Evolutionary conservation across 2,329 filamentous ascomycete genomes (phyloP).

Genomic region (Lecanicillium sp.): DNA sequence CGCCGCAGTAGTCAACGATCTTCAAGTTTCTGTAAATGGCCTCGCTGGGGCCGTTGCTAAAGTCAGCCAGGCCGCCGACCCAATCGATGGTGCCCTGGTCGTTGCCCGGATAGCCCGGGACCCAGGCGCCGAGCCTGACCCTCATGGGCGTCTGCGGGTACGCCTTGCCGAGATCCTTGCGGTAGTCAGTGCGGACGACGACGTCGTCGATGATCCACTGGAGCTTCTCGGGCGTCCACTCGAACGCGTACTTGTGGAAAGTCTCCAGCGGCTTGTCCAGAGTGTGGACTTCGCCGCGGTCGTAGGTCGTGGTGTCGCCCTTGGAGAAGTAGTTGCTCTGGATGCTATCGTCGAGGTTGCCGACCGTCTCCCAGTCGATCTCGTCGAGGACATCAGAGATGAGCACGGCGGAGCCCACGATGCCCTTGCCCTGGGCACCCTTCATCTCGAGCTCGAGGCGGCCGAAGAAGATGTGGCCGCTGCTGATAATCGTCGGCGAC

Average conservation of each 20-base stretch:
- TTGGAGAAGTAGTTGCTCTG: slow-evolving; percentile 86
- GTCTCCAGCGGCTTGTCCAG: slow-evolving; percentile 52
- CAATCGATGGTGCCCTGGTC: slow-evolving; percentile 64
- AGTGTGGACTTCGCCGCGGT: slow-evolving; percentile 58
- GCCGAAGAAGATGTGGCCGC: slow-evolving; percentile 97
- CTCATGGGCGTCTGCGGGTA: slow-evolving; percentile 73
- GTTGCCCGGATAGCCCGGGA: slow-evolving; percentile 52
- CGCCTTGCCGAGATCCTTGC: slow-evolving; percentile 44
- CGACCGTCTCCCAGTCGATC: slow-evolving; percentile 96
- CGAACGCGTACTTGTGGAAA: slow-evolving; percentile 61
- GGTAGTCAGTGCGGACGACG: slow-evolving; percentile 55
- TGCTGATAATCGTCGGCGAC: slow-evolving; percentile 65
- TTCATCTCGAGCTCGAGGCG: slow-evolving; percentile 74
- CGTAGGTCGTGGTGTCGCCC: slow-evolving; percentile 62
- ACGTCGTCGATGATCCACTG: slow-evolving; percentile 60
- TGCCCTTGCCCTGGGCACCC: slow-evolving; percentile 72
- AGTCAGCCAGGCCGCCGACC: slow-evolving; percentile 60
- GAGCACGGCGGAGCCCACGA: slow-evolving; percentile 84
- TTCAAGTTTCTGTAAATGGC: slow-evolving; percentile 53
- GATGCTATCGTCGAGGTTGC: slow-evolving; percentile 64
- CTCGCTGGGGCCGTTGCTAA: slow-evolving; percentile 44
- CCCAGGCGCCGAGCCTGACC: slow-evolving; percentile 64
- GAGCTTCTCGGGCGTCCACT: slow-evolving; percentile 60
- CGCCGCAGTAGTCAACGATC: slow-evolving; percentile 50
- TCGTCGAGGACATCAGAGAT: slow-evolving; percentile 86